Conservation (phyloP, 148 eudicot genomes). For the Hydrangea macrophylla region DNA sequence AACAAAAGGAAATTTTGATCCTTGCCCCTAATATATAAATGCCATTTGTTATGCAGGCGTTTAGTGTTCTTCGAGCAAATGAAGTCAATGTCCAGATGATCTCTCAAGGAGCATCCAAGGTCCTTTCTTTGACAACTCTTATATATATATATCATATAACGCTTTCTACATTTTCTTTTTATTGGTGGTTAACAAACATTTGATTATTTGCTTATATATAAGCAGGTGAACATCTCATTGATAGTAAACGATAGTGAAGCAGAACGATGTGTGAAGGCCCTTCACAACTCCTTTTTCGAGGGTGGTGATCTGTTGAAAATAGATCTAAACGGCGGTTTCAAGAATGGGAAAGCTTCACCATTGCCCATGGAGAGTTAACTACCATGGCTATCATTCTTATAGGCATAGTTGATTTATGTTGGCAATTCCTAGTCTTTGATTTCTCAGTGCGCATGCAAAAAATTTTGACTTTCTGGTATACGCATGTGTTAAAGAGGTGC, state of each 20-base stretch:
- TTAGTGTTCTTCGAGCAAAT: constrained; percentile 56
- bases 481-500: too few species aligned
- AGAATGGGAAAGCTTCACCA: constrained; percentile 8
- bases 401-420: too few species aligned
- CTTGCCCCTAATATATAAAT: too few species aligned
- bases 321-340: constrained; percentile 17
- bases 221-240: constrained; percentile 78
- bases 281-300: constrained; percentile 76
- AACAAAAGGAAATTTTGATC: too few species aligned
- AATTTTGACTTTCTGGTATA: too few species aligned
- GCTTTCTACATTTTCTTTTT: background rate
- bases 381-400: background rate
- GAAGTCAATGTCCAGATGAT: constrained; percentile 91
- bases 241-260: constrained; percentile 78
- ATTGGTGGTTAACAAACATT: background rate
- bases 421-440: too few species aligned
- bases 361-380: background rate
- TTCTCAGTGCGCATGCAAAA: too few species aligned
- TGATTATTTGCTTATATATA: constrained; percentile 10
- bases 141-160: background rate
- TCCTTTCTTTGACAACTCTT: background rate
- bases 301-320: constrained; percentile 25
- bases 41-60: constrained; percentile 39
- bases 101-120: constrained; percentile 92
- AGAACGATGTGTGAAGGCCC: constrained; percentile 72